These are phyloP conservation scores for Xylariaceae sp. DNA, from an alignment of 2,329 filamentous ascomycete genomes.

Conservation along the genomic window DNA sequence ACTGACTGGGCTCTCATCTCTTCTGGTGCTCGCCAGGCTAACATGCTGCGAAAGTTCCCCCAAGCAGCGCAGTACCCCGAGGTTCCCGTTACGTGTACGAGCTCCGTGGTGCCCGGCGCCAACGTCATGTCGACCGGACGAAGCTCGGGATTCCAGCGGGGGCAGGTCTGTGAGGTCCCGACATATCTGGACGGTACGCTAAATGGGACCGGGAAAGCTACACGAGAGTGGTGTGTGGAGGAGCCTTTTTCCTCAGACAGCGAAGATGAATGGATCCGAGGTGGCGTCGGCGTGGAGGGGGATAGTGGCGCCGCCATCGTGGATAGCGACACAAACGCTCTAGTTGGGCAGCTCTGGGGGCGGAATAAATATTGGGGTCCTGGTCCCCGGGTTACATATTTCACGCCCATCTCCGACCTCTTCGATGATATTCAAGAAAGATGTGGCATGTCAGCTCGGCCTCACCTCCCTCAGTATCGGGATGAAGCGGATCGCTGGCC, in stretches of 20 bases:
- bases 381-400: constrained; percentile 41
- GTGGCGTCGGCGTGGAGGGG: constrained; percentile 43
- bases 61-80: constrained; percentile 34
- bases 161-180: constrained; percentile 42
- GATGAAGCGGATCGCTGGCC: constrained; percentile 40
- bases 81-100: constrained; percentile 32
- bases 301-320: constrained; percentile 44
- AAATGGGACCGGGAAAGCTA: constrained; percentile 41
- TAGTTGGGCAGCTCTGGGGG: constrained; percentile 44
- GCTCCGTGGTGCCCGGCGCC: constrained; percentile 35
- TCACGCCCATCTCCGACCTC: constrained; percentile 43
- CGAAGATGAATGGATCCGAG: constrained; percentile 43
- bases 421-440: constrained; percentile 46
- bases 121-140: constrained; percentile 40
- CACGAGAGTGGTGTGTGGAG: constrained; percentile 45
- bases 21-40: constrained; percentile 35
- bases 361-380: constrained; percentile 42
- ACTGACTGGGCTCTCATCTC: constrained; percentile 44
- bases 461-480: constrained; percentile 39
- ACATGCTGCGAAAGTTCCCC: constrained; percentile 41
- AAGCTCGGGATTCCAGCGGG: constrained; percentile 42
- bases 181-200: constrained; percentile 39
- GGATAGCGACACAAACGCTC: constrained; percentile 37
- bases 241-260: constrained; percentile 37
- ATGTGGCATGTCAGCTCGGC: constrained; percentile 38